These are phyloP conservation scores for Rhododendron henanense DNA, from an alignment of 148 eudicot species.

Conservation along the genomic window DNA sequence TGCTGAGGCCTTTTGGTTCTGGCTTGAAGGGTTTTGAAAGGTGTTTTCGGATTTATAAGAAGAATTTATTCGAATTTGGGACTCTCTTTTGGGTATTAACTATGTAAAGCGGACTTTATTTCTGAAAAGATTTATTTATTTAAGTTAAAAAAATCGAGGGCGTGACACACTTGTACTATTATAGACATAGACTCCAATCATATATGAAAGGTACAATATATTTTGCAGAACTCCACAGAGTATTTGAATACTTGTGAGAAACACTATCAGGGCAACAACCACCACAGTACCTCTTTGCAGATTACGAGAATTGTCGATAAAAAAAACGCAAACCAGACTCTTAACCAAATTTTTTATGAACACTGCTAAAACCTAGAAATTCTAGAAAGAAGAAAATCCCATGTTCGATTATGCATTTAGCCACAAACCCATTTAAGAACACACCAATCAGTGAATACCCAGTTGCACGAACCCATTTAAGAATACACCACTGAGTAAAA, in stretches of 20 bases:
- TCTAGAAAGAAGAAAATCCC: background rate
- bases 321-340: background rate
- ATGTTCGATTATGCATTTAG: background rate
- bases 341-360: background rate
- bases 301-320: background rate
- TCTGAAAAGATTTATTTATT: too few relatives aligned
- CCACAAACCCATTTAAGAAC: background rate
- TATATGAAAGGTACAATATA: background rate
- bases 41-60: too few relatives aligned
- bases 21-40: too few relatives aligned
- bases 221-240: background rate
- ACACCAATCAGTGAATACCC: background rate
- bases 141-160: too few relatives aligned
- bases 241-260: background rate
- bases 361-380: conserved; percentile 1
- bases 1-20: too few relatives aligned
- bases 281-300: background rate
- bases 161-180: too few relatives aligned
- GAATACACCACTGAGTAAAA: background rate
- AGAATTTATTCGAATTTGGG: too few relatives aligned
- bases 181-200: background rate
- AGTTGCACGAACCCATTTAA: background rate
- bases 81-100: too few relatives aligned
- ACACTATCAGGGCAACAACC: background rate
- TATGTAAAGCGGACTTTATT: too few relatives aligned